Evolutionary conservation across 2,329 filamentous ascomycete species (phyloP), one percentile per base, ranked within the genome.

Genomic region (Annulohypoxylon truncatum): DNA sequence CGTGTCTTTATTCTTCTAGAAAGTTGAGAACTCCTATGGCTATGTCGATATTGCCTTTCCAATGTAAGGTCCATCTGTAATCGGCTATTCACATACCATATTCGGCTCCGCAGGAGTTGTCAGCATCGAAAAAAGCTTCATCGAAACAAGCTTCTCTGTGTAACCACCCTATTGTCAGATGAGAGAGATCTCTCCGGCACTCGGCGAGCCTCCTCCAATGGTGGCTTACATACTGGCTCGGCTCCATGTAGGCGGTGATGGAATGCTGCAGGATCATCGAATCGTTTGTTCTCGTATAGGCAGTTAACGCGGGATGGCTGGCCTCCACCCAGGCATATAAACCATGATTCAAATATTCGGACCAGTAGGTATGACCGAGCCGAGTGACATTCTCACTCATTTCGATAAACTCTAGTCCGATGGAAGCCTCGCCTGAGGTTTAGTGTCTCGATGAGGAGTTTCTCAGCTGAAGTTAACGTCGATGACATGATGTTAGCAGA

Each of bases 281-380:
- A 50, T n/a, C 26, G 46, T 22, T 33, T n/a, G 10, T 24, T 33
- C 50, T n/a, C 20, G 35, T 52, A 38, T 38, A 26, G n/a, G n/a
- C n/a, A n/a, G 9, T 29, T 31, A 1, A 53, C 50, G 33, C 22
- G 24, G 29, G 44, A 40, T 55, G 33, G 28, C 42, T 33, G 29
- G 28, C 35, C 20, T 35, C 26, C 13, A 54, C 22, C 44, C 20
- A 64, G 31, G 47, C n/a, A 50, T 20, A 22, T 50, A 35, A 51
- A 52, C 22, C 12, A 29, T 12, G 3, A 18, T 12, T 46, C 15
- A 50, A 50, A 35, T 31, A 33, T 61, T 54, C 61, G 64, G 64
- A 58, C 40, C 15, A 42, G 22, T 50, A 52, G 24, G 64, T 64
- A 64, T 38, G 15, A 46, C 64, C 64, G 64, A 67, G 55, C 64